Evolutionary conservation across 176 grass and related monocot species (phyloP).

Genomic region (Poa annua): DNA sequence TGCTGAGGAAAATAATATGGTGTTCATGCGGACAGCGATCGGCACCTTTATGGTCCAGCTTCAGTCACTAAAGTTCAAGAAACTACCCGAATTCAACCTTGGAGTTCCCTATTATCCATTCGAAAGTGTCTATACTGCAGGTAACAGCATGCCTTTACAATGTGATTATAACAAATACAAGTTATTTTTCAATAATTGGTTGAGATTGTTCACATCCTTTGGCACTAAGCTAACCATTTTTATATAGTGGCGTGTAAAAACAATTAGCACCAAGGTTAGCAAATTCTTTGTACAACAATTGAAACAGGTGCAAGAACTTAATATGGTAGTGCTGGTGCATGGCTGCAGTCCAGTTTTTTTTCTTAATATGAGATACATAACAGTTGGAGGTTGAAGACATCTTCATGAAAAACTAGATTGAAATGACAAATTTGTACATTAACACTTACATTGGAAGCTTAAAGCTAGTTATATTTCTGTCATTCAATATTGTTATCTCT

Average conservation of each 20-base stretch:
- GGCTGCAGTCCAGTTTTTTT: not conserved
- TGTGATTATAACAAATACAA: not conserved
- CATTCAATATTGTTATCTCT: not conserved
- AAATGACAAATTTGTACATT: not conserved
- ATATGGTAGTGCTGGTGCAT: not conserved
- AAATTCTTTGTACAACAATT: not conserved
- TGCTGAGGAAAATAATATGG: slow-evolving; percentile 24
- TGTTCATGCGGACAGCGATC: not conserved
- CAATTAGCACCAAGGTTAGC: not conserved
- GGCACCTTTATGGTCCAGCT: not conserved
- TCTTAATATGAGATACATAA: not conserved
- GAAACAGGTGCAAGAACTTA: not conserved
- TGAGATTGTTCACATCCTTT: not conserved
- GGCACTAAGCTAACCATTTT: not conserved
- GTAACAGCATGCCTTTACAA: not conserved
- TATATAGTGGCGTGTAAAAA: not conserved
- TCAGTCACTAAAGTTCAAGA: not conserved
- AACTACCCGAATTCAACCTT: not conserved
- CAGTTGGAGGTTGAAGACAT: not conserved
- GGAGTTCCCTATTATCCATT: not conserved
- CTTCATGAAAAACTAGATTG: not conserved
- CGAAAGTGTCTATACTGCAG: not conserved
- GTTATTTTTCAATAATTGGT: not conserved
- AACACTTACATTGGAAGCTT: not conserved
- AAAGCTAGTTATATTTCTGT: not conserved